Conservation (phyloP, 2,329 filamentous ascomycete species). For the Sordariomycetes sp. region DNA sequence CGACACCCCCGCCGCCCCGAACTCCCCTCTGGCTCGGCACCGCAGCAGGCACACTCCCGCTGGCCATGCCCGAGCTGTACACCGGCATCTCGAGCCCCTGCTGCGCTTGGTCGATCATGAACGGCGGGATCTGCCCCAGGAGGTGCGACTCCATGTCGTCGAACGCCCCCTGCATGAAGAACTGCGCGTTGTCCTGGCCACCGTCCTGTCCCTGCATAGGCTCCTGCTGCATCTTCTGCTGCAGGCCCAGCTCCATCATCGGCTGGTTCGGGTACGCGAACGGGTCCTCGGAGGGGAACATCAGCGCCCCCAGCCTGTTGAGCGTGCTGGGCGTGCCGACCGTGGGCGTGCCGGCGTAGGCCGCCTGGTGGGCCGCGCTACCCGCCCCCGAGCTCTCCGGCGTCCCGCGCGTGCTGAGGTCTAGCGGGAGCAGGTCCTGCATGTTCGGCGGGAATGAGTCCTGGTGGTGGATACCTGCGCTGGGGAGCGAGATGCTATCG, state of each 20-base stretch:
- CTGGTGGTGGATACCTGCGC: conserved; percentile 16
- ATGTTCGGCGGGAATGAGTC: conserved; percentile 16
- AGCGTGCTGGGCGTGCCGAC: conserved; percentile 30
- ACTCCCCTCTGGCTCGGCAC: not conserved
- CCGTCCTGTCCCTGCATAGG: conserved; percentile 14
- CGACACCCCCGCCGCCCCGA: conserved; percentile 25
- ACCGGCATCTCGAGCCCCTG: conserved; percentile 2
- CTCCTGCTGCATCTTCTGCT: conserved; percentile 19
- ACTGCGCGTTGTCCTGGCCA: conserved; percentile 26
- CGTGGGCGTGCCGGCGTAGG: not conserved
- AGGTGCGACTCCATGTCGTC: conserved; percentile 66
- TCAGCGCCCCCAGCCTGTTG: conserved; percentile 64
- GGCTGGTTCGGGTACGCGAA: conserved; percentile 73
- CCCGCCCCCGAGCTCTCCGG: conserved; percentile 30
- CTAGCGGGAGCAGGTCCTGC: conserved; percentile 33
- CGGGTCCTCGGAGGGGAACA: conserved; percentile 71
- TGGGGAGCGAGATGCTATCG: conserved; percentile 19
- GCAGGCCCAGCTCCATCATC: conserved; percentile 47
- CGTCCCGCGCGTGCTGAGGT: conserved; percentile 30
- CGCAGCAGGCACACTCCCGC: not conserved
- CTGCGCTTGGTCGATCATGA: conserved; percentile 36
- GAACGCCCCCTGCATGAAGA: conserved; percentile 41
- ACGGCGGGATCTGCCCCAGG: conserved; percentile 60
- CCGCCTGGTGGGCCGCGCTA: conserved; percentile 22
- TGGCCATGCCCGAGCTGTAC: not conserved